Evolutionary conservation across 2,329 filamentous ascomycete species (phyloP).

Genomic region (Alternaria sp.): DNA sequence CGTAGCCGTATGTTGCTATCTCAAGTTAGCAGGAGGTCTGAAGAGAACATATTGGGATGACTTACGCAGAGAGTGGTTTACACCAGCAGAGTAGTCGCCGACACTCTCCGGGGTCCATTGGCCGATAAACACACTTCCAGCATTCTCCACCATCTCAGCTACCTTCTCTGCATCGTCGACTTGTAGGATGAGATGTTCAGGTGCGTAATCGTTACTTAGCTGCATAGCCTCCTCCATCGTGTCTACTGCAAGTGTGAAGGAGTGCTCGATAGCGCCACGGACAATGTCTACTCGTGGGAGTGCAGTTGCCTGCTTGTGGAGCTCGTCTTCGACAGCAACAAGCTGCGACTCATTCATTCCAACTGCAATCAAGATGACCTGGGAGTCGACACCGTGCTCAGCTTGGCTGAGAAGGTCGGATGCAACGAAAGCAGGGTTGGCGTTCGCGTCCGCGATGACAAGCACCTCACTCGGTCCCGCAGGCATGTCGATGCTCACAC

Average conservation of each 20-base stretch:
- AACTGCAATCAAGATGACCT: constrained; percentile 89
- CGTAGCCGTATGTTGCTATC: constrained; percentile 95
- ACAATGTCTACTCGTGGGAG: constrained; percentile 94
- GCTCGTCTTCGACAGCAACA: constrained; percentile 84
- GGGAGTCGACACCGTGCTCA: constrained; percentile 94
- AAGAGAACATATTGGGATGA: constrained; percentile 32
- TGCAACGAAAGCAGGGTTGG: constrained; percentile 93
- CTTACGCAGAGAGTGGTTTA: constrained; percentile 97
- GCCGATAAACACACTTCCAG: constrained; percentile 94
- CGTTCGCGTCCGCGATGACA: constrained; percentile 87
- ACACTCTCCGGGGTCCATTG: constrained; percentile 98
- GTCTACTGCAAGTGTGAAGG: constrained; percentile 79
- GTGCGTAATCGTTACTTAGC: constrained; percentile 92
- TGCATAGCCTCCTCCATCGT: constrained; percentile 78
- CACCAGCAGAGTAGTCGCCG: constrained; percentile 95
- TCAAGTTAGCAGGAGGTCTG: background rate
- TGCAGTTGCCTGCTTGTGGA: constrained; percentile 84
- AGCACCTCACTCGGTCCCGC: constrained; percentile 95
- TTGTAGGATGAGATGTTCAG: constrained; percentile 95
- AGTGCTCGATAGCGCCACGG: constrained; percentile 86
- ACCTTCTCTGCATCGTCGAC: constrained; percentile 76
- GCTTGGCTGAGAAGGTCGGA: constrained; percentile 94
- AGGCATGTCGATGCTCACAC: constrained; percentile 97
- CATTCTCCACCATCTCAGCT: constrained; percentile 84
- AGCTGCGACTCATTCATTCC: constrained; percentile 76